A percentile compares a stretch with the other conserved stretches of the same genome.
These are phyloP conservation scores for Hyaloscypha finlandica DNA, from an alignment of 495 filamentous ascomycete genomes.

Conservation along the genomic window DNA sequence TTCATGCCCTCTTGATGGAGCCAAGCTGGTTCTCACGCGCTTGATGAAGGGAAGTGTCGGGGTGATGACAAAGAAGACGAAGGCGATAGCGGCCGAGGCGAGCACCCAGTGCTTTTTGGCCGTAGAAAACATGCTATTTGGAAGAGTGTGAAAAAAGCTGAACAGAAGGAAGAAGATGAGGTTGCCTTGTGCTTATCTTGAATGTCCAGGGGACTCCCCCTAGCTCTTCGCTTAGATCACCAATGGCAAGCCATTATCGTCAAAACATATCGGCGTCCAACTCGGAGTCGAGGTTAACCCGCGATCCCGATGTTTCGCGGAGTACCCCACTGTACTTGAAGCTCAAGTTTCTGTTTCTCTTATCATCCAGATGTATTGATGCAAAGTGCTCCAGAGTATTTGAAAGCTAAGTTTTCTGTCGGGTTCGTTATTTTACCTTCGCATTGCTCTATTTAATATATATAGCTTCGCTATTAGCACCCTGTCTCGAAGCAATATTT, in stretches of 20 bases:
- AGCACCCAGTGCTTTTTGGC: constrained; percentile 1
- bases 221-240: neutral
- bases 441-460: no score
- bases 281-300: neutral
- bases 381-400: no score
- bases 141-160: neutral
- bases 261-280: neutral
- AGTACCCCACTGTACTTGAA: neutral
- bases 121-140: neutral
- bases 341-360: no score
- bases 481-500: no score
- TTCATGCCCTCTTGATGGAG: neutral
- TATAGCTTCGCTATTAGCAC: no score
- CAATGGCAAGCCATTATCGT: neutral
- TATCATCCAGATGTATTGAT: no score
- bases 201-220: neutral
- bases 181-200: neutral
- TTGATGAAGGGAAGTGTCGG: neutral
- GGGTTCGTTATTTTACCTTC: no score
- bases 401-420: no score
- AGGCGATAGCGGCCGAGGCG: constrained; percentile 3
- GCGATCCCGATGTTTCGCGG: neutral
- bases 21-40: neutral
- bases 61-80: constrained; percentile 5
- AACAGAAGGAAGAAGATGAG: neutral